Conservation (phyloP, 2,329 filamentous ascomycete genomes). For the Aschersonia sp. region DNA sequence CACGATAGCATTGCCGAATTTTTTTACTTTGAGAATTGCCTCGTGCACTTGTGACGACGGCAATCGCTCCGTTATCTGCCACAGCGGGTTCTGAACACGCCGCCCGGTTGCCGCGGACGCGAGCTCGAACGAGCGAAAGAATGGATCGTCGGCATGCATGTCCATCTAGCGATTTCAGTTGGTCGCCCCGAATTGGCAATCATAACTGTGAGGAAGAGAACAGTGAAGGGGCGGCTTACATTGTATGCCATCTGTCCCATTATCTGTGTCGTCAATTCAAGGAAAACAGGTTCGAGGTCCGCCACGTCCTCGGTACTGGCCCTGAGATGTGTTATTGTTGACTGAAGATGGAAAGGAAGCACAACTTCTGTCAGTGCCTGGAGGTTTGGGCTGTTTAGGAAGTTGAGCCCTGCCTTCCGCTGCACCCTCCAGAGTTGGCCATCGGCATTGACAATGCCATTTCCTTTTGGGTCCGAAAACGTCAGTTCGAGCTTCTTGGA, state of each 20-base stretch:
- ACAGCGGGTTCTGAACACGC: neutral
- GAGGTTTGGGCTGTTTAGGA: neutral
- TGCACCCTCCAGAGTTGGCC: neutral
- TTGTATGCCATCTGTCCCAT: neutral
- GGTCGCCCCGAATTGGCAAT: neutral
- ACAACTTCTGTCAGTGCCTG: neutral
- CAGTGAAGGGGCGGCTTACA: neutral
- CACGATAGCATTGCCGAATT: neutral
- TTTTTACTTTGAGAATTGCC: neutral
- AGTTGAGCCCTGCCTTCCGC: neutral
- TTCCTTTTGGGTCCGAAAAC: neutral
- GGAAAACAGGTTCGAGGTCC: neutral
- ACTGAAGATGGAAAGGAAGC: neutral
- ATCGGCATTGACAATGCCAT: neutral
- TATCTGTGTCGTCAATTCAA: neutral
- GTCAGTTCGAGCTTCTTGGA: neutral
- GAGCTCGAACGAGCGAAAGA: neutral
- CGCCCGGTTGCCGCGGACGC: neutral
- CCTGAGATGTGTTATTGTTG: neutral
- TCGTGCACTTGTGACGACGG: neutral
- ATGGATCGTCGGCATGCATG: neutral
- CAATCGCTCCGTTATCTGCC: neutral
- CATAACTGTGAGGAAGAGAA: no score
- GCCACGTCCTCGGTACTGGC: neutral
- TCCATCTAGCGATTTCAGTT: neutral